Base-by-base conservation (phyloP, 306 rosid genomes). In the Quercus alba region DNA sequence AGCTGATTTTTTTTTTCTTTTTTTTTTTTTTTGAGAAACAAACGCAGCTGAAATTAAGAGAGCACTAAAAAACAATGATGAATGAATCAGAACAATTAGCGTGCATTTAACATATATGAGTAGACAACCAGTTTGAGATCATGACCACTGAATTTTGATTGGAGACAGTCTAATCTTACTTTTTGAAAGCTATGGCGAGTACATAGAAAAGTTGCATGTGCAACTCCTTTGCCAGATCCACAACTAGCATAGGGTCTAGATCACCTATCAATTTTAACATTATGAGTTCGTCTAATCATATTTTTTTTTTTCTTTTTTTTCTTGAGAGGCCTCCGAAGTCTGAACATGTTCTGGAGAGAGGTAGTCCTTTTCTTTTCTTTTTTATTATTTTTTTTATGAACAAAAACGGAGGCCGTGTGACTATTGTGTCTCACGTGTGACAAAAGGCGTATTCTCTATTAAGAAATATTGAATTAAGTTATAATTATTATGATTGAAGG, bases 371-470 rank as follows among this genome's bases (percentile, higher is more conserved):
- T 6, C 41, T 35, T 35, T 35, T 35, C 41, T 35, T 35, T 35
- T 35, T 35, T 35, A 38, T 38, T 38, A 38, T 6, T 38, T 7
- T 38, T 38, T 8, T 41, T 2, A 8, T 41, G 46, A 41, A 41
- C 46, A 41, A 41, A 41, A 41, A 8, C 3, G 3, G 3, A 2
- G 12, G 3, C 10, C 1, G 3, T 3, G 3, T 38, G 9, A 7
- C 10, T 7, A 7, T 38, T 38, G 46, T 38, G 1, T 0, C 44
- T 38, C 10, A 6, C 10, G 3, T 1, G 44, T 7, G 44, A 7
- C 0, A 0, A 38, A 5, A 33, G 0, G 2, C 2, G 0, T 0
- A 0, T 0, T 0, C 0, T 38, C 0, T 5, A 0, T 0, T 6
- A 38, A 0, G 1, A 7, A 38, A 38, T 38, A 0, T 38, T 38